Conservation (phyloP, 352 stramenopile genomes). For the Globisporangium barbulae region DNA sequence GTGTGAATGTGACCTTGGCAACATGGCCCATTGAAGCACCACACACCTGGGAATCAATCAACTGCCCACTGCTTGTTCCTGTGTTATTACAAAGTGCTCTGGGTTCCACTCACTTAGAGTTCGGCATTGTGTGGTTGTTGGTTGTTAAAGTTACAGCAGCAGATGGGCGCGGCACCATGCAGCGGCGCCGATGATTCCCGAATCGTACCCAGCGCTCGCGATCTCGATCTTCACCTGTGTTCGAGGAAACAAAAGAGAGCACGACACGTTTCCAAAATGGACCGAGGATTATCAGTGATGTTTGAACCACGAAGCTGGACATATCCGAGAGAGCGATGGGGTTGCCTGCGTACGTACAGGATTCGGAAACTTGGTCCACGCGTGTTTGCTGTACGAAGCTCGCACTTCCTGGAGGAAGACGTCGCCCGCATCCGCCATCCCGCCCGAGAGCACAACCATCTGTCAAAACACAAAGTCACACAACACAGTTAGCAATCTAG, state of each 20-base stretch:
- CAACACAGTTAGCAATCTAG: background rate
- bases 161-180: conserved; percentile 26
- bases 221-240: conserved; percentile 71
- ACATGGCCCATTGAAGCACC: no score
- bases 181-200: conserved; percentile 76
- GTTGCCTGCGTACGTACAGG: conserved; percentile 32
- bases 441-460: conserved; percentile 80
- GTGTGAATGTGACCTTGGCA: no score
- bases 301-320: background rate
- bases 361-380: conserved; percentile 72
- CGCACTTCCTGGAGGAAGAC: conserved; percentile 67
- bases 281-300: no score
- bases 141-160: background rate
- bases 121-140: background rate
- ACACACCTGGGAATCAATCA: no score
- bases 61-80: no score
- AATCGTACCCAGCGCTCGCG: conserved; percentile 77
- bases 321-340: background rate
- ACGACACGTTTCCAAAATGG: background rate
- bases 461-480: conserved; percentile 12
- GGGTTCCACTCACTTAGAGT: background rate
- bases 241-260: background rate
- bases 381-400: conserved; percentile 56
- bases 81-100: no score
- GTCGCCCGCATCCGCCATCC: conserved; percentile 70